These are phyloP conservation scores for Wickerhamiella nectarea DNA, from an alignment of 805 yeast genomes.

Conservation along the genomic window DNA sequence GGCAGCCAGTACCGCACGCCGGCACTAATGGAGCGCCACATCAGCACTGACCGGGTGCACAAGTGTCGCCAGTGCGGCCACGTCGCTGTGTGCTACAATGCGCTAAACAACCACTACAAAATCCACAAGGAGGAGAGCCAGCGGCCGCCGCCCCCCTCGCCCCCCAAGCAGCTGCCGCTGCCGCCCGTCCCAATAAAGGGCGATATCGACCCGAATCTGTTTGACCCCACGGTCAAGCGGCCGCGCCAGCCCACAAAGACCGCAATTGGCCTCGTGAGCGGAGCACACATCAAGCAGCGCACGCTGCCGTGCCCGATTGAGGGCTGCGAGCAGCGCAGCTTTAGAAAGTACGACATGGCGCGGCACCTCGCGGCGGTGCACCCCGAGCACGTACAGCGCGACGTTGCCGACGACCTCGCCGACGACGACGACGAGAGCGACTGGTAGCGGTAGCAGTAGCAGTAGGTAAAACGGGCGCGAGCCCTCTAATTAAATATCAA, in stretches of 20 bases:
- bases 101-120: background rate
- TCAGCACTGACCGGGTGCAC: slow-evolving; percentile 16
- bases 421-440: too few relatives aligned
- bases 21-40: slow-evolving; percentile 9
- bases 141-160: slow-evolving; percentile 1
- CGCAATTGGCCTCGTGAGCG: slow-evolving; percentile 26
- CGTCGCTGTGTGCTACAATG: slow-evolving; percentile 45
- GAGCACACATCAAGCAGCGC: slow-evolving; percentile 26
- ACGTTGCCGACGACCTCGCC: slow-evolving; percentile 4
- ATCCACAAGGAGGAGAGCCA: background rate
- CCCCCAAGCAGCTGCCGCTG: background rate
- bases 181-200: slow-evolving; percentile 3
- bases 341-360: slow-evolving; percentile 27
- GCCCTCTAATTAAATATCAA: slow-evolving; percentile 2
- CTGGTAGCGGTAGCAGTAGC: background rate
- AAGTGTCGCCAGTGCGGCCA: slow-evolving; percentile 14
- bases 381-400: background rate
- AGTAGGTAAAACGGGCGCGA: background rate
- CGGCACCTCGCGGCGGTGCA: slow-evolving; percentile 23
- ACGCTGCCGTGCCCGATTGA: slow-evolving; percentile 23
- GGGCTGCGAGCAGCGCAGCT: slow-evolving; percentile 26
- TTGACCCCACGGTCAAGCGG: slow-evolving; percentile 6
- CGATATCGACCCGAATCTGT: slow-evolving; percentile 8
- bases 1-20: slow-evolving; percentile 36
- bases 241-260: slow-evolving; percentile 10